phyloP scores from a whole-genome alignment of 495 filamentous ascomycete species.

The Aspergillus bertholletiae region DNA sequence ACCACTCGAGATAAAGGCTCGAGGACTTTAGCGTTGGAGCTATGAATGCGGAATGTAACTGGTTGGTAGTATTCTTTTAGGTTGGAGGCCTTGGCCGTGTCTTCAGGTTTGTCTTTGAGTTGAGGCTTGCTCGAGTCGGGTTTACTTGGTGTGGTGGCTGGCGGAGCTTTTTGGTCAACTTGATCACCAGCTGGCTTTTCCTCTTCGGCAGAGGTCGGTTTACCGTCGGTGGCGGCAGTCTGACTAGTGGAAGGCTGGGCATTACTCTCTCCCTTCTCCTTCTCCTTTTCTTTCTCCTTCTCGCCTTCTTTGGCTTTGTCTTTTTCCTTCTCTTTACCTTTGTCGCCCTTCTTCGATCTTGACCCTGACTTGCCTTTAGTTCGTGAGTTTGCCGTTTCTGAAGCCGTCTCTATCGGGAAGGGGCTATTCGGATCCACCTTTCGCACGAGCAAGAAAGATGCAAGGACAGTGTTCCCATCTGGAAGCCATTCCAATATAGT shows the following conservation, averaged over 20 bases:
- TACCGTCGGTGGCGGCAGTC: constrained; percentile 12
- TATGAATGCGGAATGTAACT: constrained; percentile 73
- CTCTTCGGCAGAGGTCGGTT: constrained; percentile 8
- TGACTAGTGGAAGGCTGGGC: neutral
- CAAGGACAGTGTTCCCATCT: constrained; percentile 44
- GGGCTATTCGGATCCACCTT: constrained; percentile 45
- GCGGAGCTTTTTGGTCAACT: constrained; percentile 2
- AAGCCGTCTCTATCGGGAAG: constrained; percentile 33
- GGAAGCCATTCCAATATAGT: constrained; percentile 73
- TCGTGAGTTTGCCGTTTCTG: constrained; percentile 24
- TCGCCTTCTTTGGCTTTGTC: constrained; percentile 5
- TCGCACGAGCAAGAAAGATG: constrained; percentile 48
- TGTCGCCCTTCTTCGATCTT: constrained; percentile 34
- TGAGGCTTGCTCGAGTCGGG: neutral
- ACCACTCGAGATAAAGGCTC: constrained; percentile 77
- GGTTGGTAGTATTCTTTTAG: constrained; percentile 83
- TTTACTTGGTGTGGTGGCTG: neutral
- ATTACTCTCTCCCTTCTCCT: neutral
- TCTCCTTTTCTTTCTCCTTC: constrained; percentile 21
- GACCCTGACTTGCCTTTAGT: constrained; percentile 30
- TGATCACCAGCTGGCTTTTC: constrained; percentile 5
- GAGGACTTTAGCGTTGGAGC: constrained; percentile 58
- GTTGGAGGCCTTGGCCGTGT: constrained; percentile 20
- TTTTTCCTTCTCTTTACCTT: neutral
- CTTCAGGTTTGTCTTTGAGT: constrained; percentile 9